Evolutionary conservation across 2,329 filamentous ascomycete species (phyloP).

Genomic region (Trichoderma gracile): DNA sequence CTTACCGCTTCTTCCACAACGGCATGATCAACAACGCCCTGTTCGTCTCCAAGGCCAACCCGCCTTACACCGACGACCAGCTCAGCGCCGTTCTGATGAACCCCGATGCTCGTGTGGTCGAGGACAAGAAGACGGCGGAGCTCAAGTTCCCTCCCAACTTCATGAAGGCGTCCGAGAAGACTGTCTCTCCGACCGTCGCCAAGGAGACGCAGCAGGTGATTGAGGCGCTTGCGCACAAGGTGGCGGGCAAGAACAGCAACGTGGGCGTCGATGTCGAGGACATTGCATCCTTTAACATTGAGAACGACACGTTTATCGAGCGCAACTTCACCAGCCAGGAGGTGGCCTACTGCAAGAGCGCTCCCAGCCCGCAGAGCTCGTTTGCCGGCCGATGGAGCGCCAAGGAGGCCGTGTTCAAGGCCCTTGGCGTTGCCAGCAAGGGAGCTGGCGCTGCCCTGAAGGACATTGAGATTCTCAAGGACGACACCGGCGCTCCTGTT

Average conservation of each 20-base stretch:
- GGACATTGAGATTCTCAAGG: conserved; percentile 89
- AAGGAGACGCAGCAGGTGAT: conserved; percentile 73
- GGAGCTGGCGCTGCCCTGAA: conserved; percentile 87
- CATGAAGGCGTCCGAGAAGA: conserved; percentile 64
- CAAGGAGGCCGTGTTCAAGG: conserved; percentile 99
- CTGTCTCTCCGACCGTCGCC: conserved; percentile 48
- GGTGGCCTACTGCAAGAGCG: conserved; percentile 81
- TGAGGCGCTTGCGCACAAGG: conserved; percentile 70
- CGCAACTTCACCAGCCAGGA: conserved; percentile 90
- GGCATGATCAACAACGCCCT: conserved; percentile 96
- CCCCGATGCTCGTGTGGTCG: conserved; percentile 80
- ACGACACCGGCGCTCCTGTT: conserved; percentile 77
- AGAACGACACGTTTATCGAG: conserved; percentile 90
- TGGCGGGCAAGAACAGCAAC: conserved; percentile 62
- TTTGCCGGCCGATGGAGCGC: conserved; percentile 96
- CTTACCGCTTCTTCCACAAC: conserved; percentile 98
- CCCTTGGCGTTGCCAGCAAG: conserved; percentile 80
- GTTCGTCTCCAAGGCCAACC: conserved; percentile 91
- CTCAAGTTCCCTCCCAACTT: conserved; percentile 72
- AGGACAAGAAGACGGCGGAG: conserved; percentile 83
- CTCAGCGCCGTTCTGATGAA: conserved; percentile 89
- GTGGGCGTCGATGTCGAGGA: conserved; percentile 94
- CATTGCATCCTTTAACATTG: conserved; percentile 82
- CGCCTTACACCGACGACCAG: conserved; percentile 87
- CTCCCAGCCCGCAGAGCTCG: conserved; percentile 78